These are phyloP conservation scores for Globisporangium polare DNA, from an alignment of 352 stramenopile species.

Conservation along the genomic window DNA sequence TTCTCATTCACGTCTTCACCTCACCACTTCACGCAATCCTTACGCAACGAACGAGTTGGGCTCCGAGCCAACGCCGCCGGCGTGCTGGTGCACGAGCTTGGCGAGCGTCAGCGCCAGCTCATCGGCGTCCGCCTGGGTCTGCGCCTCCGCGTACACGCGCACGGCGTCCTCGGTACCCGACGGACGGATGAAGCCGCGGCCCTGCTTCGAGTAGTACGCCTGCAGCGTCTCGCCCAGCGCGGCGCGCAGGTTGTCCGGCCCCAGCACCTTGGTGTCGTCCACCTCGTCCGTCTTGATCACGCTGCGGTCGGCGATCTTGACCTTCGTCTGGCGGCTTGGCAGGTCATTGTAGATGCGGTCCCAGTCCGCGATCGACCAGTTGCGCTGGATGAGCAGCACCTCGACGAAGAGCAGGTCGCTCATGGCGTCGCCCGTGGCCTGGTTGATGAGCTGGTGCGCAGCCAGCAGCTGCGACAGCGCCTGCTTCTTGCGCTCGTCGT, in stretches of 20 bases:
- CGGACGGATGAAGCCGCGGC: conserved; percentile 92
- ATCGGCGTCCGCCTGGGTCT: conserved; percentile 88
- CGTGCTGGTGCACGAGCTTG: conserved; percentile 74
- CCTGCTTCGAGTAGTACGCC: conserved; percentile 52
- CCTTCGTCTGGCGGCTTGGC: conserved; percentile 88
- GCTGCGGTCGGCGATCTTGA: conserved; percentile 68
- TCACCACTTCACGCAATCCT: background rate
- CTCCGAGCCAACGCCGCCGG: conserved; percentile 59
- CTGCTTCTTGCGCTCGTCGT: conserved; percentile 77
- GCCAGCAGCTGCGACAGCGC: conserved; percentile 82
- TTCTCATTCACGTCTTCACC: background rate
- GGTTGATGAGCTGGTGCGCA: conserved; percentile 93
- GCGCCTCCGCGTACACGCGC: conserved; percentile 97
- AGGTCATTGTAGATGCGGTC: conserved; percentile 94
- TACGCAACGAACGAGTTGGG: conserved; percentile 73
- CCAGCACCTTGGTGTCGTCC: conserved; percentile 64
- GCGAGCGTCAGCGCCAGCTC: conserved; percentile 85
- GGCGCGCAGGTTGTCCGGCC: conserved; percentile 51
- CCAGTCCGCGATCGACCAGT: conserved; percentile 91
- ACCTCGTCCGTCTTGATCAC: conserved; percentile 59
- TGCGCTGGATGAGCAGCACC: conserved; percentile 89
- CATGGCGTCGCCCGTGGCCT: conserved; percentile 97
- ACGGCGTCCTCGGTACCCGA: conserved; percentile 98
- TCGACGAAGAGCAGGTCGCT: conserved; percentile 96
- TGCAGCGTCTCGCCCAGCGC: conserved; percentile 50